These are phyloP conservation scores for Fusarium temperatum DNA, from an alignment of 2,329 filamentous ascomycete species.

Conservation along the genomic window DNA sequence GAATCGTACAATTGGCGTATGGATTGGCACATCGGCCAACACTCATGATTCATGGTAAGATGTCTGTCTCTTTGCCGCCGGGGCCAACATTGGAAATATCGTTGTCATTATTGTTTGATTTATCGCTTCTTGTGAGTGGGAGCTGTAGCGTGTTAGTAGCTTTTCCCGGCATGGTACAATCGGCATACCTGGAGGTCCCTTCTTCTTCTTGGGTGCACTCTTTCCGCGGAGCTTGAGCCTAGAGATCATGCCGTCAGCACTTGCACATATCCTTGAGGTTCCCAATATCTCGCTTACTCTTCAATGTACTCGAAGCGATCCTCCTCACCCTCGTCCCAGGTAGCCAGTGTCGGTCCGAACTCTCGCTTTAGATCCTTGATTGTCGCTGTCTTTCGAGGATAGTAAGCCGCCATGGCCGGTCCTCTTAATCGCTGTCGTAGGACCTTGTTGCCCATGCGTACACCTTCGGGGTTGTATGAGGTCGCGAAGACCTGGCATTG, in stretches of 20 bases:
- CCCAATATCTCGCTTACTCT: slow-evolving; percentile 58
- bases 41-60: background rate
- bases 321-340: slow-evolving; percentile 79
- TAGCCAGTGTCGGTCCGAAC: slow-evolving; percentile 72
- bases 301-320: slow-evolving; percentile 80
- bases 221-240: slow-evolving; percentile 85
- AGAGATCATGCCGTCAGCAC: slow-evolving; percentile 43
- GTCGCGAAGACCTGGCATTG: slow-evolving; percentile 94
- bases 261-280: background rate
- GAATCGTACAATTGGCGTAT: background rate
- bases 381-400: slow-evolving; percentile 78
- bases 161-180: background rate
- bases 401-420: slow-evolving; percentile 86
- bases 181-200: slow-evolving; percentile 54
- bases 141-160: slow-evolving; percentile 37
- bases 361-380: slow-evolving; percentile 77
- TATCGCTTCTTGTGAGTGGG: slow-evolving; percentile 46
- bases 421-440: slow-evolving; percentile 88
- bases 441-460: slow-evolving; percentile 90
- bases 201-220: slow-evolving; percentile 89
- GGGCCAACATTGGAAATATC: slow-evolving; percentile 12
- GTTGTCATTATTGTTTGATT: slow-evolving; percentile 24
- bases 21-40: background rate
- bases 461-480: slow-evolving; percentile 85
- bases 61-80: background rate